These are phyloP conservation scores for Fraxinus velutina DNA, from an alignment of 305 asterid genomes.

Conservation along the genomic window DNA sequence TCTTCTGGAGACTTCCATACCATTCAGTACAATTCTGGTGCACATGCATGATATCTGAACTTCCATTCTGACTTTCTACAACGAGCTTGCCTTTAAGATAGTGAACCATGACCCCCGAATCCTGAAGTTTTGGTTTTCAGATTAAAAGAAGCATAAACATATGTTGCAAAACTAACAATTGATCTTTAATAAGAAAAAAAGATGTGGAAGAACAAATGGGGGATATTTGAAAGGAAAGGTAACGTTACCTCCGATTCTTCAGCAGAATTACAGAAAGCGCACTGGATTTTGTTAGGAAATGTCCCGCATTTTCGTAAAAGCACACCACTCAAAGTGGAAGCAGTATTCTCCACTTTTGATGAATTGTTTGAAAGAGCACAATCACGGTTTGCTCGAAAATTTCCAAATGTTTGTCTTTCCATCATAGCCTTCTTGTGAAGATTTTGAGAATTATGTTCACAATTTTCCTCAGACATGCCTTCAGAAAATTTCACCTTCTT, in stretches of 20 bases:
- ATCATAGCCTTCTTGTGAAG: slow-evolving; percentile 25
- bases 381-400: slow-evolving; percentile 1
- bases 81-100: slow-evolving; percentile 60
- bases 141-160: not conserved
- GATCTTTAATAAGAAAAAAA: slow-evolving; percentile 12
- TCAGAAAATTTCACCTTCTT: slow-evolving; percentile 54
- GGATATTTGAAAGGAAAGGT: not conserved
- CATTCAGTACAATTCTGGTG: slow-evolving; percentile 86
- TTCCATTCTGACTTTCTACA: slow-evolving; percentile 32
- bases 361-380: slow-evolving; percentile 1
- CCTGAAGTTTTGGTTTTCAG: slow-evolving; percentile 40
- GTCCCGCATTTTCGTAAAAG: slow-evolving; percentile 40
- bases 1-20: slow-evolving; percentile 32
- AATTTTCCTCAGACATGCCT: slow-evolving; percentile 23
- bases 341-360: slow-evolving; percentile 27
- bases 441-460: slow-evolving; percentile 13
- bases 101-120: slow-evolving; percentile 71
- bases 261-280: slow-evolving; percentile 75
- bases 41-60: slow-evolving; percentile 45
- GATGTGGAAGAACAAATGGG: not conserved
- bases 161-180: slow-evolving; percentile 14
- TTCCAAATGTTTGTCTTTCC: slow-evolving; percentile 24
- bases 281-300: slow-evolving; percentile 27
- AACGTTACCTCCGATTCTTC: slow-evolving; percentile 69
- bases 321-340: slow-evolving; percentile 23